Base-by-base conservation (phyloP, 495 filamentous ascomycete species). In the Tetracladium marchalianum region DNA sequence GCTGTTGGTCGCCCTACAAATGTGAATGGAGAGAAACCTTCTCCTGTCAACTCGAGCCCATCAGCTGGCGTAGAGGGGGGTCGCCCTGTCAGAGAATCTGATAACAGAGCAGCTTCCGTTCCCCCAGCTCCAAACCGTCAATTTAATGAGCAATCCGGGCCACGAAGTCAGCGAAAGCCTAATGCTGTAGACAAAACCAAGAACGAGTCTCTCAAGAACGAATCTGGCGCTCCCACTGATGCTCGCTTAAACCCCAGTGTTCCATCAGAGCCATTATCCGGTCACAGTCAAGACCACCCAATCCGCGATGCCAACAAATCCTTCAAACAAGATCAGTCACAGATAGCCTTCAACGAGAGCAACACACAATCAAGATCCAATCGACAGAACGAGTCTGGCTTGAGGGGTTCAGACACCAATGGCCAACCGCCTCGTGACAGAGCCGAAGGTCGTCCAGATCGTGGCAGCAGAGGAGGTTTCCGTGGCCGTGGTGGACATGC, bases 1-100 rank as follows among this genome's bases (percentile, higher is more conserved):
- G 69, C 69, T 49, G 73, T 72, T 32, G 60, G 72, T 38, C 73
- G 83, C 46, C 77, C 74, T 36, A 63, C 62, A 31, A 62, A 66
- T 46, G 73, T 67, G 15, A 57, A 57, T 32, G 56, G 50, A 38
- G 73, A 78, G 31, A 77, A 76, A 52, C 41, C 13, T 18, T 16
- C 38, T 36, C 41, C 43, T 3, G 36, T 35, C 27, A 42, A 24
- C n/a, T 19, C 48, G 12, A 37, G 19, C 27, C 12, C 44, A 13
- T 31, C 49, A 22, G 18, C 40, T 2, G 53, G 50, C 24, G 5
- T 37, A 2, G 53, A 55, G 17, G 37, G 13, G 17, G 37, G 13
- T 18, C 44, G 18, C 22, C 22, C 22, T 15, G 12, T 33, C 18
- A 49, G n/a, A 53, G 60, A 47, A 52, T 58, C 13, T 51, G 27